Evolutionary conservation across 305 asterid genomes (phyloP), one percentile per base, ranked within the genome.

Genomic region (Rubia balearica): DNA sequence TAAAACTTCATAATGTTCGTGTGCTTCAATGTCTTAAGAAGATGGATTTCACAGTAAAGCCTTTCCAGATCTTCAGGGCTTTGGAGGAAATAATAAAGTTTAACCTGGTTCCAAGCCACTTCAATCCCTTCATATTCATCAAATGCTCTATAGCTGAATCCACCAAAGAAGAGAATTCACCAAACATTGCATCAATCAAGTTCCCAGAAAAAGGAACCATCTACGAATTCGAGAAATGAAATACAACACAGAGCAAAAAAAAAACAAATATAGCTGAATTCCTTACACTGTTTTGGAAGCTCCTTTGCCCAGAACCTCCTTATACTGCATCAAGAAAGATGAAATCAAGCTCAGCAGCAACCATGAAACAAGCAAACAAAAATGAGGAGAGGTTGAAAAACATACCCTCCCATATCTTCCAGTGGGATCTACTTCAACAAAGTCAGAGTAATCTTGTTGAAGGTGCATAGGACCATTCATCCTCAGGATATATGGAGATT

Each of bases 201-300:
- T 30, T 56, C 66, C 72, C 62, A 57, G 57, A 49, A 65, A 71
- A 65, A 33, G 46, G 68, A 43, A 45, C 22, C 53, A 65, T 46
- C 7, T 16, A 43, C 71, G 33, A 65, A 63, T 65, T 68, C 71
- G 21, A 61, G 19, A 71, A 61, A 10, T 24, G 14, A 38, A 40
- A 67, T 60, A 43, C 69, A 71, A 17, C 70, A 17, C 21, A 57
- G 61, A 30, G 43, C 42, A 40, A 53, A 12, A 80, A 63, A 19
- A 27, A 21, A 67, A 8, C 36, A 72, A 22, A 51, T n/a, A 24
- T 24, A 0, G 33, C 9, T 19, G 69, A 41, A 51, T 24, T 78
- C 56, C 96, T 67, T 90, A 90, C 96, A 90, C 96, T 62, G 83
- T 90, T 81, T 90, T 90, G 53, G 96, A 90, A 76, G 96, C 85